phyloP scores from a whole-genome alignment of 2,329 filamentous ascomycete genomes.

The Spiromastix sp. region DNA sequence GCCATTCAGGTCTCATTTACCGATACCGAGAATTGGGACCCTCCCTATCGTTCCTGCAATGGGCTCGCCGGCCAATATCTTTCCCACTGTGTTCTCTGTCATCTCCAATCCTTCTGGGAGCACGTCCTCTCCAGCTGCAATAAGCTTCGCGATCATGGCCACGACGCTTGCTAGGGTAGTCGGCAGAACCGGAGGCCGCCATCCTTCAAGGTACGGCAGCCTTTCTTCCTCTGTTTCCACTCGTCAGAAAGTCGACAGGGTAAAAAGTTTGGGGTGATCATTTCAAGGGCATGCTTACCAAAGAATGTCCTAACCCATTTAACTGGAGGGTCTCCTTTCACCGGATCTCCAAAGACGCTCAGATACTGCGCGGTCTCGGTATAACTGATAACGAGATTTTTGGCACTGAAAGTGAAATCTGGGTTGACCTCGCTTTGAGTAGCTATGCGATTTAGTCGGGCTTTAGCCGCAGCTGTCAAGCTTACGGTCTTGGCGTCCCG shows the following conservation, averaged over 20 bases:
- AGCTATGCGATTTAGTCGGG: conserved; percentile 21
- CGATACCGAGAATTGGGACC: conserved; percentile 3
- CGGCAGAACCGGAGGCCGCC: conserved; percentile 15
- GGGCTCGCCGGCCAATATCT: conserved; percentile 6
- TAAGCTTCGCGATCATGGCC: conserved; percentile 11
- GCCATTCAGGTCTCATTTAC: no score
- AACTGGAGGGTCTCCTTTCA: conserved; percentile 21
- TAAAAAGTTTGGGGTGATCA: conserved; percentile 1
- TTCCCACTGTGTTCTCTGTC: conserved; percentile 4
- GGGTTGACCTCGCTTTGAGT: conserved; percentile 18
- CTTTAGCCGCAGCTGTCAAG: conserved; percentile 17
- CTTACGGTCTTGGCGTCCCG: conserved; percentile 13
- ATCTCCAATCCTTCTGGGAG: conserved; percentile 10
- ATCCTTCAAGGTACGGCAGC: conserved; percentile 26
- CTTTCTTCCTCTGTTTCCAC: conserved; percentile 22
- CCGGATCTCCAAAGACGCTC: conserved; percentile 23
- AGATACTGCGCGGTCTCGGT: conserved; percentile 30
- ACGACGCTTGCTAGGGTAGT: conserved; percentile 13
- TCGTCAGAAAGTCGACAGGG: neutral
- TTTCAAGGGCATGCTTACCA: conserved; percentile 4
- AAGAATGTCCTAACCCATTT: conserved; percentile 26
- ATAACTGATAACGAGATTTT: conserved; percentile 24
- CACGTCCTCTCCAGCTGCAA: conserved; percentile 11
- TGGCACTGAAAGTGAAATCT: conserved; percentile 23
- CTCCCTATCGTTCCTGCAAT: conserved; percentile 5